Base-by-base conservation (phyloP, 2,329 filamentous ascomycete species). In the Talaromyces sp. region DNA sequence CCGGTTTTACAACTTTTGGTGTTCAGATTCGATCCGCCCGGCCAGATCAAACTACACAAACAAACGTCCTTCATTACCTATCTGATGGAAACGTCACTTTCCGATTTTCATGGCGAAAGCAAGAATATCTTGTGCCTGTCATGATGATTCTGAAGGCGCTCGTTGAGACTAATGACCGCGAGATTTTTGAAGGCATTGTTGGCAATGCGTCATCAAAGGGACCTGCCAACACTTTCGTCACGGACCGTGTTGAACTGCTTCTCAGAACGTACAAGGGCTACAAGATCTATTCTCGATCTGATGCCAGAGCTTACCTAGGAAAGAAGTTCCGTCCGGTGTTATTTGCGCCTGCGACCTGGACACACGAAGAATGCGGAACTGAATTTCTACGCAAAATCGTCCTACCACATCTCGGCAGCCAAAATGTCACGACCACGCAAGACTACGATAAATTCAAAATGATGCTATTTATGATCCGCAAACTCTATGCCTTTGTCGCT, bases 141-240 rank as follows among this genome's bases (percentile, higher is more conserved):
- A 87, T 97, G 82, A 97, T 99, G 93, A 86, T 99, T 35, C 77
- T 99, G 63, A 99, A 97, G 78, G 93, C 94, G 1, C 79, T 99
- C 52, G 84, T 94, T 2, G 93, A 99, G 73, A 99, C 94, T 15
- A 99, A 96, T 70, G 94, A 99, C 70, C 85, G 91, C 58, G 92
- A 97, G 70, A 94, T 99, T 45, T 97, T 95, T 60, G 92, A 97
- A 74, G 89, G 89, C n/a, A 77, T 99, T 53, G 87, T 97, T 48
- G 93, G 93, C 37, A 80, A 84, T 28, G 82, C 85, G 60, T 85
- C 84, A 31, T 92, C 89, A 31, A 88, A 91, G 70, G 89, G 89
- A 7, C 81, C 89, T 36, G 81, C 89, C 57, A 94, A 95, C 70
- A 96, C 93, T 11, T 97, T 97, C 77, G 84, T 97, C 63, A 96